phyloP scores from a whole-genome alignment of 2,329 filamentous ascomycete genomes.

The Thelonectria olida region DNA sequence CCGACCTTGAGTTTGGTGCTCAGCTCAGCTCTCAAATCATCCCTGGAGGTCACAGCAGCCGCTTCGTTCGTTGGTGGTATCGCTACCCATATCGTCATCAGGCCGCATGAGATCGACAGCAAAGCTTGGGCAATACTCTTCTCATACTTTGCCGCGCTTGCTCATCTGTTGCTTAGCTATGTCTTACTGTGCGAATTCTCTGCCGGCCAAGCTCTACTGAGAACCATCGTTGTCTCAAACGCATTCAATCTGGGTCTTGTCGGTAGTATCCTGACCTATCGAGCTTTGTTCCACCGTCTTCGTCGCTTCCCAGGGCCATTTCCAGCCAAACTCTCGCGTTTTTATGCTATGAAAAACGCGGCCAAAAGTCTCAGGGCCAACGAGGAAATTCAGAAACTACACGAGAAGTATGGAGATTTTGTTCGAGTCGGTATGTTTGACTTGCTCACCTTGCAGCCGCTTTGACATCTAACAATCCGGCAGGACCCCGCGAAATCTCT shows the following conservation, averaged over 20 bases:
- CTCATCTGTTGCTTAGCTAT: neutral
- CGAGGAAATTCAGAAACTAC: constrained; percentile 20
- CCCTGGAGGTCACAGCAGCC: neutral
- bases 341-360: constrained; percentile 15
- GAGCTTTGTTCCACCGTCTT: constrained; percentile 21
- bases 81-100: neutral
- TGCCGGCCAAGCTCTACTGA: neutral
- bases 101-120: neutral
- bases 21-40: neutral
- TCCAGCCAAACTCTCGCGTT: constrained; percentile 11
- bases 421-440: constrained; percentile 27
- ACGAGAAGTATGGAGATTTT: constrained; percentile 23
- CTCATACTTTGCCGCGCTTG: neutral
- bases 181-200: neutral
- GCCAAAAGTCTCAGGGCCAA: constrained; percentile 6
- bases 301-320: constrained; percentile 20
- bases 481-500: constrained; percentile 14
- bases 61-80: neutral
- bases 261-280: constrained; percentile 19
- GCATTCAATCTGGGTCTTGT: neutral
- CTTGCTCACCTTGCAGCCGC: neutral
- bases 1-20: neutral
- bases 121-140: neutral
- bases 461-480: neutral
- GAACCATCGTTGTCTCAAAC: neutral